Conservation (phyloP, 1,284 basidiomycete species). For the Puccinia novopanici region DNA sequence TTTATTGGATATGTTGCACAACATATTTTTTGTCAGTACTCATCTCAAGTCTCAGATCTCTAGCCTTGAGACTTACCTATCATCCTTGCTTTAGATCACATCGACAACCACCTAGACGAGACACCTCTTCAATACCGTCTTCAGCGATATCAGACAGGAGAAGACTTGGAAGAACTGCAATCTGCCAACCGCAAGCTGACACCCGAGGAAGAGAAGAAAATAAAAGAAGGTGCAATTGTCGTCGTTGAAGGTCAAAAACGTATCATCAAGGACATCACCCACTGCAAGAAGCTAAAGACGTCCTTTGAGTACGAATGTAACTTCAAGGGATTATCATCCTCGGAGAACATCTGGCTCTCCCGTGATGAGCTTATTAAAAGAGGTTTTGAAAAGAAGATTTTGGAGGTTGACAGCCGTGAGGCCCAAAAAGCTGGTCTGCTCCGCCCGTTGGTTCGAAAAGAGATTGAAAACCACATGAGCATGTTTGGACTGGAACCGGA, state of each 20-base stretch:
- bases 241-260: conserved; percentile 92
- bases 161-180: conserved; percentile 92
- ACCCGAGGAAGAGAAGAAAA: conserved; percentile 87
- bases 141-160: conserved; percentile 98
- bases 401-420: conserved; percentile 95
- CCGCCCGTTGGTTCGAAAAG: conserved; percentile 91
- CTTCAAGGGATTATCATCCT: conserved; percentile 86
- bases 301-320: conserved; percentile 88
- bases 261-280: conserved; percentile 83
- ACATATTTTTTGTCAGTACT: conserved; percentile 84
- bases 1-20: conserved; percentile 98
- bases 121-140: conserved; percentile 98
- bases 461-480: conserved; percentile 96
- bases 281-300: conserved; percentile 97
- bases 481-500: conserved; percentile 95
- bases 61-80: background rate
- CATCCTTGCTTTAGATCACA: conserved; percentile 64
- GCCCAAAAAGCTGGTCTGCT: conserved; percentile 93
- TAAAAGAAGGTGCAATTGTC: conserved; percentile 87
- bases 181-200: conserved; percentile 85
- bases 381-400: conserved; percentile 86
- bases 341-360: conserved; percentile 93
- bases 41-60: background rate
- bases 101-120: conserved; percentile 96
- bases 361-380: conserved; percentile 96